Base-by-base conservation (phyloP, 2,329 filamentous ascomycete genomes). In the Penicillium sumatraense region DNA sequence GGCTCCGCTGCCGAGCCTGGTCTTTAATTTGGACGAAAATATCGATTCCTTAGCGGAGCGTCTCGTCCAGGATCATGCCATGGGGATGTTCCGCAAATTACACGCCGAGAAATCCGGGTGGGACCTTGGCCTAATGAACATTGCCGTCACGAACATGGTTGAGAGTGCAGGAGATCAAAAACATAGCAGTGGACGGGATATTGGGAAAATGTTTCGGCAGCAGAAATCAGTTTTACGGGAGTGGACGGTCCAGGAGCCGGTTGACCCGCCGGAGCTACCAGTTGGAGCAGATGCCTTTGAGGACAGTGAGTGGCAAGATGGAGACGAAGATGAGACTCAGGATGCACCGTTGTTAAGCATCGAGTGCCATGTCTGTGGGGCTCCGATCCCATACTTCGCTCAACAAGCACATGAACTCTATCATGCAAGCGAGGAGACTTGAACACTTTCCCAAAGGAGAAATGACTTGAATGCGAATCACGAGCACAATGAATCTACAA, bases 131-230 rank as follows among this genome's bases (percentile, higher is more conserved):
- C 77, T 98, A 49, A 80, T 98, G 56, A 98, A 97, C 61, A 78
- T 98, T 20, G 93, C 91, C 42, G 92, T 90, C 7, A 89, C 90
- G 13, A 96, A 96, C 69, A 93, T 98, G 87, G 82, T 82, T 1
- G 78, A 82, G 36, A 79, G 78, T 14, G 85, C 83, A 4, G 78
- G 77, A 13, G 79, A 82, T 57, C 66, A 75, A 26, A 78, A 80
- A 54, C 75, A 77, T 9, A 83, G 82, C 26, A 79, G 76, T n/a
- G 90, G 90, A 1, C 81, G 89, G 60, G 87, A 96, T 66, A 96
- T 97, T 62, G 83, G 83, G 1, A 83, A 80, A 66, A 96, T 97
- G 91, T 96, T 97, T 70, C 86, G 80, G 66, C 81, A 80, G 51
- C 91, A 96, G 69, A 87, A 90, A 47, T 81, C 85, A 41, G 82